These are phyloP conservation scores for Penicillium desertorum DNA, from an alignment of 495 filamentous ascomycete genomes.

Conservation along the genomic window DNA sequence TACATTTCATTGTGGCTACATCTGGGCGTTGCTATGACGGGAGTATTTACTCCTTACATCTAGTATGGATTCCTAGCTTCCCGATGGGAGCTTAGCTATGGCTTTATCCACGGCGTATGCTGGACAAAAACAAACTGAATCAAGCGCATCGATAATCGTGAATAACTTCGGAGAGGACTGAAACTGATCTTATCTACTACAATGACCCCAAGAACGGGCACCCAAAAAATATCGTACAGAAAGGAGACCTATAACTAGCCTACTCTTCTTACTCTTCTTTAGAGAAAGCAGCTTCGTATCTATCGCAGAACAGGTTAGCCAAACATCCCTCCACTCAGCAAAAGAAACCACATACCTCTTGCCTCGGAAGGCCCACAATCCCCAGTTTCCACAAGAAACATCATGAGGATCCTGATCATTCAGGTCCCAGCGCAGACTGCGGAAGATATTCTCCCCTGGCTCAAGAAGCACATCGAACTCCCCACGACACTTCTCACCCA, in stretches of 20 bases:
- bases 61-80: neutral
- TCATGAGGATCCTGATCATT: conserved; percentile 95
- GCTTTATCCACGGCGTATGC: neutral
- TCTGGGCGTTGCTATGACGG: neutral
- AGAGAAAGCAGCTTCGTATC: conserved; percentile 46
- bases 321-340: conserved; percentile 5
- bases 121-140: neutral
- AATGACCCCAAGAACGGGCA: conserved; percentile 2
- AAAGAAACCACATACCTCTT: conserved; percentile 72
- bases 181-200: conserved; percentile 16
- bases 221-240: conserved; percentile 28
- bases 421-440: conserved; percentile 94
- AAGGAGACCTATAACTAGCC: conserved; percentile 7
- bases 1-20: neutral
- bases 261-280: conserved; percentile 21
- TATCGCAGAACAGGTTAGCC: conserved; percentile 18
- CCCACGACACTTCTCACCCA: conserved; percentile 74
- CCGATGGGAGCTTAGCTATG: neutral
- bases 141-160: neutral
- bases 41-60: neutral
- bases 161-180: conserved; percentile 14
- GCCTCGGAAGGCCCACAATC: conserved; percentile 92
- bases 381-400: conserved; percentile 94
- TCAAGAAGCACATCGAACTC: conserved; percentile 91
- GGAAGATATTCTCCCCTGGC: conserved; percentile 90